A percentile compares a stretch with the other conserved stretches of the same genome.
phyloP scores from a whole-genome alignment of 2,329 filamentous ascomycete species.

The Aspergillus terreus region DNA sequence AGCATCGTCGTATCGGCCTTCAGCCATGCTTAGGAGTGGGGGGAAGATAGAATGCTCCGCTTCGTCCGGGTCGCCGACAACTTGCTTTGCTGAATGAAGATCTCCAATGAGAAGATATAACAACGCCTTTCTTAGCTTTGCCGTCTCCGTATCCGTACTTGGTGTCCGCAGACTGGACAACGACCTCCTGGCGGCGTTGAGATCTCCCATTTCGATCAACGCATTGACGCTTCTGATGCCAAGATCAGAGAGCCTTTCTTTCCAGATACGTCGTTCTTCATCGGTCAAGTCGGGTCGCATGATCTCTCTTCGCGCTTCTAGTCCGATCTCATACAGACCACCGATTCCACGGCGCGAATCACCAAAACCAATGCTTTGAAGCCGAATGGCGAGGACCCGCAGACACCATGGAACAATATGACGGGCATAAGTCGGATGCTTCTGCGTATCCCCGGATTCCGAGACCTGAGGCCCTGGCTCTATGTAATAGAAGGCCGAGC shows the following conservation, averaged over 20 bases:
- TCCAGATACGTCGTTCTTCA: conserved; percentile 65
- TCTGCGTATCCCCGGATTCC: conserved; percentile 57
- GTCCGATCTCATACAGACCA: conserved; percentile 82
- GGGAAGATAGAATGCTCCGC: conserved; percentile 40
- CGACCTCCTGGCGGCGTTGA: conserved; percentile 73
- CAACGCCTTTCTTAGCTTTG: conserved; percentile 51
- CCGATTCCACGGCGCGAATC: conserved; percentile 82
- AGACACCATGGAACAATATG: conserved; percentile 85
- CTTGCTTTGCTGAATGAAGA: conserved; percentile 60
- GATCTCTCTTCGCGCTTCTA: conserved; percentile 67
- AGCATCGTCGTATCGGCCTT: conserved; percentile 67
- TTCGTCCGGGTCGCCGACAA: conserved; percentile 42
- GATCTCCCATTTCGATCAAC: conserved; percentile 68
- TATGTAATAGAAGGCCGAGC: conserved; percentile 52
- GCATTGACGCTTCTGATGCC: conserved; percentile 60
- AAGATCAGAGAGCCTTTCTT: conserved; percentile 66
- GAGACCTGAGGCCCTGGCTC: conserved; percentile 25
- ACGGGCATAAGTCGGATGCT: conserved; percentile 60
- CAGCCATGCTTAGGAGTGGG: conserved; percentile 73
- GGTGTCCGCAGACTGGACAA: conserved; percentile 55
- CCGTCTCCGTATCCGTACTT: conserved; percentile 26
- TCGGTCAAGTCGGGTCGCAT: conserved; percentile 49
- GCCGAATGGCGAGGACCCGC: conserved; percentile 73
- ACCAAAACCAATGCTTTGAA: conserved; percentile 81
- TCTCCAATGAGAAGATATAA: conserved; percentile 79